Evolutionary conservation across 148 eudicot species (phyloP), one percentile per base, ranked within the genome.

Genomic region (Persicaria maculosa): DNA sequence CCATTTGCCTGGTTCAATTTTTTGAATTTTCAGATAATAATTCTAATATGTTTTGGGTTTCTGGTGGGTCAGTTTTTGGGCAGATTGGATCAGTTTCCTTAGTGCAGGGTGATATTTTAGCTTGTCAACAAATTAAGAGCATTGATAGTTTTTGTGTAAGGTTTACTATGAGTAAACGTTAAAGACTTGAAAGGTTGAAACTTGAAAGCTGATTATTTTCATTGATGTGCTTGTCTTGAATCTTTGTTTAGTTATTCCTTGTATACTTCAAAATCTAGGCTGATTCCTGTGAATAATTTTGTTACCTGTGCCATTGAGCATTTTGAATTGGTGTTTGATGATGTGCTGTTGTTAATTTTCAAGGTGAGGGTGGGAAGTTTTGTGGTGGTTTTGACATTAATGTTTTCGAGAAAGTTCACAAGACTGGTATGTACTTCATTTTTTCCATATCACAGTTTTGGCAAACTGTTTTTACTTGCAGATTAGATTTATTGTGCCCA

Each of bases 331-430:
- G 57, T 81, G 40, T 59, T 59, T 59, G 40, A 8, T 59, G 43
- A 59, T 59, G 65, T 59, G 25, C 14, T 65, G 17, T 14, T 65
- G 19, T 65, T 17, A n/a, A 65, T 36, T 36, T 73, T 86, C 36
- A 61, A 94, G 98, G 98, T 68, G 79, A 79, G 1, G 90, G 86
- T 17, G 92, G 96, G 75, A 90, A 59, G 77, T 94, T 94, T 79
- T 94, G 89, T 43, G 97, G 91, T 52, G 98, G 98, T 10, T 91
- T 91, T 40, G 98, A 94, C 84, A 90, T 91, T 80, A 87, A 86
- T 74, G 90, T 86, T 50, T 94, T 94, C 70, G 83, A 78, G 62
- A 79, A 50, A 65, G 90, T 94, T 75, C 98, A 94, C 81, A 74
- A 83, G 78, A 87, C 91, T 80, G 98, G 98, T 94, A 86, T 72